phyloP scores from a whole-genome alignment of 2,329 filamentous ascomycete species.

The Cordyceps cateniannulata region DNA sequence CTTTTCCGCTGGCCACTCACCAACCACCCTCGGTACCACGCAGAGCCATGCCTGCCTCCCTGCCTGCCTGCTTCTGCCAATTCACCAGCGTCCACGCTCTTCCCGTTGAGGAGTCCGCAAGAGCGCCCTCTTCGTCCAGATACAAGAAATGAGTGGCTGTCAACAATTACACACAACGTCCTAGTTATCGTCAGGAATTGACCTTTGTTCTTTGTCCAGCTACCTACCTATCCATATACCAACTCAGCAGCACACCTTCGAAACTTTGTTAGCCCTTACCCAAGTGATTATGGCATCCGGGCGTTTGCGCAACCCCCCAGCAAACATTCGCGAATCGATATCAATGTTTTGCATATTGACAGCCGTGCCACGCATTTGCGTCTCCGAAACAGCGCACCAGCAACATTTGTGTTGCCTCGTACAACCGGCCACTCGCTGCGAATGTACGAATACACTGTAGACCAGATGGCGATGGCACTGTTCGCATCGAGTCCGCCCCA shows the following conservation, averaged over 20 bases:
- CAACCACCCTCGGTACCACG: conserved; percentile 4
- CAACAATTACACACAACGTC: too few relatives aligned
- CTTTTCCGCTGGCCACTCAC: conserved; percentile 2
- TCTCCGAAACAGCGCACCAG: background rate
- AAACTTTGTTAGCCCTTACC: background rate
- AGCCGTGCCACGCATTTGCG: background rate
- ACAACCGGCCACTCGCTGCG: background rate
- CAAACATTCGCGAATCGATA: conserved; percentile 9
- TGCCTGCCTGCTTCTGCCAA: background rate
- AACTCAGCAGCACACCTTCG: background rate
- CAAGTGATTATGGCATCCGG: background rate
- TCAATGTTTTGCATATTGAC: background rate
- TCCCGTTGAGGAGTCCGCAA: background rate
- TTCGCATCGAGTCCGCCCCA: background rate
- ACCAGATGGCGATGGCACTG: background rate
- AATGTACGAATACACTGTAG: too few relatives aligned
- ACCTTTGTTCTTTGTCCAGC: too few relatives aligned
- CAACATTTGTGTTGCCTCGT: background rate
- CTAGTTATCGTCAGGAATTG: too few relatives aligned
- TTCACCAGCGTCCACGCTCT: too few relatives aligned
- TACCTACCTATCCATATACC: background rate
- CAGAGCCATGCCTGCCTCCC: background rate
- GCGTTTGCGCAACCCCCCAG: background rate
- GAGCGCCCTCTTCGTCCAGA: too few relatives aligned
- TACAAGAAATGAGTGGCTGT: too few relatives aligned